Base-by-base conservation (phyloP, 305 asterid genomes). In the Rubia tinctorum region DNA sequence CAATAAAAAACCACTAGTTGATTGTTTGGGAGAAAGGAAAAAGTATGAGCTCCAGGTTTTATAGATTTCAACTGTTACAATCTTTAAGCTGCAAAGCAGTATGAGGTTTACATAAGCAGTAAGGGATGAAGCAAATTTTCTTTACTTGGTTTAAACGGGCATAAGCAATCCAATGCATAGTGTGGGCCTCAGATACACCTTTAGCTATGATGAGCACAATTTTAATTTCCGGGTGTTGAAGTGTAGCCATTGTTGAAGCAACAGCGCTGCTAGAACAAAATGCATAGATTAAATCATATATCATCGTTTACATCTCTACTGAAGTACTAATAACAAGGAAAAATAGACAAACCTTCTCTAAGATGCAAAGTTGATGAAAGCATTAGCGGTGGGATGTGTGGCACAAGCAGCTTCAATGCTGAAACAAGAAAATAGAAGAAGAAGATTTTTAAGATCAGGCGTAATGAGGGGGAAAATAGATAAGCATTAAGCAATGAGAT, bases 351-450 rank as follows among this genome's bases (percentile, higher is more conserved):
- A 92, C 99, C 99, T 95, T 89, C 98, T 89, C 80, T 77, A 95
- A 53, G 99, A 95, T 74, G 98, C 99, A 73, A 95, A 95, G 88
- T 95, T 95, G 67, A 95, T 95, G 94, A 95, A 95, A 61, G 92
- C 99, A 86, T 95, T 98, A 69, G 99, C 97, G 8, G 93, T 95
- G 56, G 99, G 98, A 78, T 92, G 98, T 8, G 98, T 90, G 73
- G 98, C 96, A 86, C 92, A 84, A 62, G 99, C 97, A 6, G 96
- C 92, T 83, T 92, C 97, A 71, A 92, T 78, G 74, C 99, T 95
- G 66, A 45, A 69, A 59, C 75, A 78, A 68, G 76, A 27, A 27
- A 27, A 27, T 27, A 2, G 30, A 27, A 27, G 37, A 27, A 27
- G 69, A 39, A 59, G 45, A 45, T 71, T 40, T 76, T 23, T 67